Evolutionary conservation across 139 green algal species (phyloP).

Genomic region (Ettlia oleoabundans): DNA sequence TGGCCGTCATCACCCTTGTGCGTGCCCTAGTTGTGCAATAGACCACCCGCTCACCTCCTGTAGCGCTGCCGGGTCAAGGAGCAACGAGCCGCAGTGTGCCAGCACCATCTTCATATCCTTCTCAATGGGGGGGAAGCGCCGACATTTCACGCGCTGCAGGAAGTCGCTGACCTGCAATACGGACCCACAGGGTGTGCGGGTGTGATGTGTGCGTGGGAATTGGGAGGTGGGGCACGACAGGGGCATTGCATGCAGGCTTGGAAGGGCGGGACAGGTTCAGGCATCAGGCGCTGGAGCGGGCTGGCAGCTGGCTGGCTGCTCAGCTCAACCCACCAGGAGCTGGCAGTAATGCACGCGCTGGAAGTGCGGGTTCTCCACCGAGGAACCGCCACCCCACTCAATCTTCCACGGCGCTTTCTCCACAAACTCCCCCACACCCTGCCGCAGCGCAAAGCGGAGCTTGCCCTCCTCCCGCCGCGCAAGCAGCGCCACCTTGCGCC

Average conservation of each 20-base stretch:
- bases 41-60: constrained; percentile 32
- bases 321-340: constrained; percentile 62
- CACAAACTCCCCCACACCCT: constrained; percentile 65
- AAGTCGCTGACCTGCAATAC: constrained; percentile 71
- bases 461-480: constrained; percentile 56
- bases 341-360: constrained; percentile 88
- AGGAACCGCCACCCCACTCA: constrained; percentile 86
- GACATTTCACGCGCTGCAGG: constrained; percentile 65
- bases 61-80: constrained; percentile 69
- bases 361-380: constrained; percentile 86
- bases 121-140: constrained; percentile 77
- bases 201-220: not conserved
- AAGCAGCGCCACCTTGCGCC: constrained; percentile 64
- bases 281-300: not conserved
- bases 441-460: constrained; percentile 57
- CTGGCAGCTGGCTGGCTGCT: not conserved
- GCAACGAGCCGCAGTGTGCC: constrained; percentile 77
- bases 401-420: constrained; percentile 72
- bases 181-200: no score
- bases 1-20: no score
- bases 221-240: not conserved
- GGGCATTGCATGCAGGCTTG: not conserved
- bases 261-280: not conserved
- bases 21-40: not conserved
- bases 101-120: constrained; percentile 81